Base-by-base conservation (phyloP, 2,329 filamentous ascomycete genomes). In the Claviceps arundinis region DNA sequence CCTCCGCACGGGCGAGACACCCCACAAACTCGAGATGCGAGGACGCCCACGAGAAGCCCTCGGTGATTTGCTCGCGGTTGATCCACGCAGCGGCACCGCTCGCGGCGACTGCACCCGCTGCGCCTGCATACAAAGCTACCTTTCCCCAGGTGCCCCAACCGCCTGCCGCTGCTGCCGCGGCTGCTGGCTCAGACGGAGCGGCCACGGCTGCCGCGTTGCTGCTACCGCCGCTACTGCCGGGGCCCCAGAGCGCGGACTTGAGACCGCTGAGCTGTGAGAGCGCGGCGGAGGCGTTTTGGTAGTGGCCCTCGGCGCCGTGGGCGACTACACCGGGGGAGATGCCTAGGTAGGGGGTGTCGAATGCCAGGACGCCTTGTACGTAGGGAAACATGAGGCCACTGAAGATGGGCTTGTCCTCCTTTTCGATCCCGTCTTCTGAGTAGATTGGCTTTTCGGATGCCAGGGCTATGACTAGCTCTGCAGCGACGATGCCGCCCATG, bases 11-110 rank as follows among this genome's bases (percentile, higher is more conserved):
- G 47, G 87, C 85, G 7, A 98, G 77, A 61, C 89, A 94, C 2
- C 89, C 89, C 1, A 97, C 87, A 61, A 97, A 98, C 66, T 93
- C 87, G 26, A 98, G 80, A 68, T 98, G 93, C 38, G 87, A 93
- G 16, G 85, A 81, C 14, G 87, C 87, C 89, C 90, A 97, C 9
- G 74, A 74, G 71, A 84, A 84, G 7, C 90, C 86, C 54, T 84
- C 76, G 2, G 77, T 80, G 55, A 97, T 80, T 56, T 88, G 82
- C 37, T 94, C 87, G 51, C 88, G 81, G 60, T 93, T 89, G 60
- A 86, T 74, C 71, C 95, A 97, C 11, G 91, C 86, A 7, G 89
- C 89, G 0, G 87, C 87, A 0, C 86, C 85, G 7, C 87, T 88
- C 0, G 86, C 90, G 1, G 84, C 86, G 0, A 91, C 83, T 0